These are phyloP conservation scores for Lasiodiplodia gonubiensis DNA, from an alignment of 2,329 filamentous ascomycete genomes.

Conservation along the genomic window DNA sequence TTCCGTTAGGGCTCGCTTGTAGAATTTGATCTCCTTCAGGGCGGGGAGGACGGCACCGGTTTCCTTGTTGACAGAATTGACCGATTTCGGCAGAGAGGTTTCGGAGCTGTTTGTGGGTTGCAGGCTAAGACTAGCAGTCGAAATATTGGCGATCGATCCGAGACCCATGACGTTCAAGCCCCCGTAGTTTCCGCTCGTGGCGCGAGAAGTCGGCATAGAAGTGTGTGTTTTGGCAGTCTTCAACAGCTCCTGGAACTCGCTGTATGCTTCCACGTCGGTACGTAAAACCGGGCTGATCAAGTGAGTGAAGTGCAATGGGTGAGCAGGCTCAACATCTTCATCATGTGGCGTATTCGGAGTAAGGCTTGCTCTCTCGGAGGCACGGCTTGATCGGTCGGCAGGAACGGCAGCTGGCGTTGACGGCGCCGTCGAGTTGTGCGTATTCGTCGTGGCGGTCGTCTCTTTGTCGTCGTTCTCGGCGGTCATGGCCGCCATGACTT, in stretches of 20 bases:
- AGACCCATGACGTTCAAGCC: slow-evolving; percentile 66
- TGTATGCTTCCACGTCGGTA: slow-evolving; percentile 78
- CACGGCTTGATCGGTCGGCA: slow-evolving; percentile 62
- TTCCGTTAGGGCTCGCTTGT: slow-evolving; percentile 85
- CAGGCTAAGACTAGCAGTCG: slow-evolving; percentile 41
- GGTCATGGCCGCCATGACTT: slow-evolving; percentile 86
- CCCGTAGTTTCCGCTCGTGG: slow-evolving; percentile 73
- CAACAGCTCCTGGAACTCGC: slow-evolving; percentile 82
- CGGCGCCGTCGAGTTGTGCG: slow-evolving; percentile 70
- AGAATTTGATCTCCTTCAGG: slow-evolving; percentile 91
- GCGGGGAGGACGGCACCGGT: slow-evolving; percentile 56
- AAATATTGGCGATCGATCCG: slow-evolving; percentile 52
- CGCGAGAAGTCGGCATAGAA: slow-evolving; percentile 67
- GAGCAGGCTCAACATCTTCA: slow-evolving; percentile 64
- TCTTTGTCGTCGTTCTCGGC: slow-evolving; percentile 74
- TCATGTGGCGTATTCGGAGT: slow-evolving; percentile 54
- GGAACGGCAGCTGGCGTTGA: slow-evolving; percentile 74
- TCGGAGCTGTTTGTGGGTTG: slow-evolving; percentile 51
- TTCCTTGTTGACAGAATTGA: slow-evolving; percentile 45
- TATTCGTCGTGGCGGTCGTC: slow-evolving; percentile 56
- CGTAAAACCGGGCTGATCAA: slow-evolving; percentile 83
- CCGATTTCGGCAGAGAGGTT: slow-evolving; percentile 55
- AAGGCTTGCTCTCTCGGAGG: slow-evolving; percentile 64
- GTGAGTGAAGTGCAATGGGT: slow-evolving; percentile 77
- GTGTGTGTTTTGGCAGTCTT: slow-evolving; percentile 62